Percentiles rank a stretch among this genome's conserved stretches.
Conservation (phyloP, 805 yeast species). For the Spathaspora girioi region DNA sequence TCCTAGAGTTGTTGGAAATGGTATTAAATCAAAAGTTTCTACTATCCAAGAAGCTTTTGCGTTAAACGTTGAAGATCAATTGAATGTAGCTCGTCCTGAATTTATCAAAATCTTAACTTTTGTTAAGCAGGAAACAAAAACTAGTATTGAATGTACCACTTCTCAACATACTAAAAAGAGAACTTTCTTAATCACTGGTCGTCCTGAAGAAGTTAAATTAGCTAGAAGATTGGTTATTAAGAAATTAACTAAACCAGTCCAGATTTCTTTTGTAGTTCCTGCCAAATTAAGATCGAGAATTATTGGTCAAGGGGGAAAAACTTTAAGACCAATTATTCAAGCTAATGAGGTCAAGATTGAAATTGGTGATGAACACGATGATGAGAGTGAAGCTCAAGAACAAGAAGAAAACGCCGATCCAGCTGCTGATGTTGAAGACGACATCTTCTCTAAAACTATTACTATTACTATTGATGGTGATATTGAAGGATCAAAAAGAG, state of each 20-base stretch:
- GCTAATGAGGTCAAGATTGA: slow-evolving; percentile 67
- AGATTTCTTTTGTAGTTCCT: slow-evolving; percentile 62
- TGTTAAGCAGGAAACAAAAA: slow-evolving; percentile 56
- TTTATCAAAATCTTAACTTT: slow-evolving; percentile 62
- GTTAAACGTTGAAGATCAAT: slow-evolving; percentile 65
- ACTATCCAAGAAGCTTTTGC: slow-evolving; percentile 77
- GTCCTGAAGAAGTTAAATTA: slow-evolving; percentile 54
- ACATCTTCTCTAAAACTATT: slow-evolving; percentile 56
- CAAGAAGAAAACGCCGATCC: slow-evolving; percentile 29
- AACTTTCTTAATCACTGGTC: slow-evolving; percentile 80
- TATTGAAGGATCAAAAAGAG: slow-evolving; percentile 72
- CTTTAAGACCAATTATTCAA: slow-evolving; percentile 73
- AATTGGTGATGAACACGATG: slow-evolving; percentile 50
- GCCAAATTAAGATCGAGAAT: slow-evolving; percentile 70
- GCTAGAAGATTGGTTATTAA: slow-evolving; percentile 77
- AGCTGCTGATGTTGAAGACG: slow-evolving; percentile 31
- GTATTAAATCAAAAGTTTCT: slow-evolving; percentile 42
- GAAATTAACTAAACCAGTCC: slow-evolving; percentile 73
- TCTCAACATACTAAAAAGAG: slow-evolving; percentile 73
- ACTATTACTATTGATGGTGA: slow-evolving; percentile 76
- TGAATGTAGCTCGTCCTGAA: slow-evolving; percentile 59
- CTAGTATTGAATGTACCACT: slow-evolving; percentile 78
- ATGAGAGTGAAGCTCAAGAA: slow-evolving; percentile 12
- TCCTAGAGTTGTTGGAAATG: slow-evolving; percentile 9
- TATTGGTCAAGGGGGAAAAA: slow-evolving; percentile 85